These are phyloP conservation scores for Artemisia argyi DNA, from an alignment of 129 eudicot species.

Conservation along the genomic window DNA sequence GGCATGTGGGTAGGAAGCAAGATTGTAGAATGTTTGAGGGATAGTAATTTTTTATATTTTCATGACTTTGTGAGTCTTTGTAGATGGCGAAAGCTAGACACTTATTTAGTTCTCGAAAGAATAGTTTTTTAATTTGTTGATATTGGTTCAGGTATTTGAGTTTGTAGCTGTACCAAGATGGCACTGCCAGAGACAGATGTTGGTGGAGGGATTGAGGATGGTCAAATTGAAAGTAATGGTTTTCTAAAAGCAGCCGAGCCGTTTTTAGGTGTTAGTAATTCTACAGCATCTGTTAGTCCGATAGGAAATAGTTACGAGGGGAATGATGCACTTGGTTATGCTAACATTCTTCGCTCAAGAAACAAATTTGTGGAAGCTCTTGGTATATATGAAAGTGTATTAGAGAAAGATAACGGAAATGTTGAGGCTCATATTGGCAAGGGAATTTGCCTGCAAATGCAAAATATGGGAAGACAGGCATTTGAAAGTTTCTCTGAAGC, in stretches of 20 bases:
- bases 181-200: slow-evolving; percentile 71
- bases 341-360: slow-evolving; percentile 91
- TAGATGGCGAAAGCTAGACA: background rate
- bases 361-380: slow-evolving; percentile 88
- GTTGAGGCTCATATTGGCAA: slow-evolving; percentile 88
- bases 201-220: slow-evolving; percentile 49
- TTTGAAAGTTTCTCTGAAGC: slow-evolving; percentile 90
- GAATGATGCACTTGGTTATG: slow-evolving; percentile 80
- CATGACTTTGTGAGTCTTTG: background rate
- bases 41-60: background rate
- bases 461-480: slow-evolving; percentile 72
- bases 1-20: too few relatives aligned
- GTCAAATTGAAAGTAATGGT: slow-evolving; percentile 44
- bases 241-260: slow-evolving; percentile 44
- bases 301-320: slow-evolving; percentile 50
- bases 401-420: slow-evolving; percentile 66
- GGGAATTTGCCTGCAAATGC: slow-evolving; percentile 95
- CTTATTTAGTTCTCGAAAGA: background rate
- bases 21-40: too few relatives aligned
- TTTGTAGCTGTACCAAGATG: slow-evolving; percentile 36
- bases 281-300: slow-evolving; percentile 38
- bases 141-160: slow-evolving; percentile 33
- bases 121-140: background rate
- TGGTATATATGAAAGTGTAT: slow-evolving; percentile 61
- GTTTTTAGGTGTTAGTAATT: slow-evolving; percentile 40